Evolutionary conservation across 2,329 filamentous ascomycete genomes (phyloP), one percentile per base, ranked within the genome.

Genomic region (Malbranchea cinnamomea): DNA sequence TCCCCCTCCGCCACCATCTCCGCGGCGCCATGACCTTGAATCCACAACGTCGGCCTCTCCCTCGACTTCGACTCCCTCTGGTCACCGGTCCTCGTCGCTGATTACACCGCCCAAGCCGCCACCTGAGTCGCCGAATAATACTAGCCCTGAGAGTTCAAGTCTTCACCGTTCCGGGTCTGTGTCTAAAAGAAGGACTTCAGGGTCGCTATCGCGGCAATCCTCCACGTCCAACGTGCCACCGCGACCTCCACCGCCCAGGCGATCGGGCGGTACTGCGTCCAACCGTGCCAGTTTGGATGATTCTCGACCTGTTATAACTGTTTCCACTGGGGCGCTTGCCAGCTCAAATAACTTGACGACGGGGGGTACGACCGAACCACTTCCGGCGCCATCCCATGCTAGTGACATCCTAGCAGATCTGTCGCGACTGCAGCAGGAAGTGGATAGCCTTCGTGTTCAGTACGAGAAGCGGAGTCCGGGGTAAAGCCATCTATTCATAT

Each of bases 371-470:
- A 19, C 11, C 9, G 26, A 13, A 15, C 17, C 5, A 15, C n/a
- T 15, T 5, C 26, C 41, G 47, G 60, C 46, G 47, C 59, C 33
- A 40, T 57, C 56, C 6, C 53, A 56, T 30, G 54, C 59, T 1
- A 51, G 53, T 23, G 69, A 79, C 45, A 81, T 85, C 35, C 52
- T 87, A 40, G 77, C 77, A 1, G 78, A 85, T 48, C 53, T 87
- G 32, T 68, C 71, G 26, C 72, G 73, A 13, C 53, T 87, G 38
- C 78, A 82, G 53, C 67, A 68, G 46, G 80, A 87, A 46, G 78
- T 87, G 22, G 78, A 87, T 53, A 77, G 56, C 35, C 46, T 57
- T 23, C 48, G 55, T 11, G 54, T 52, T 2, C 53, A 52, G 22
- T 57, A 56, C 35, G 50, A 55, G 32, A 48, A 35, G 30, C 47